Evolutionary conservation across 169 alveolate species (phyloP).

Genomic region (Cryptosporidium ryanae): DNA sequence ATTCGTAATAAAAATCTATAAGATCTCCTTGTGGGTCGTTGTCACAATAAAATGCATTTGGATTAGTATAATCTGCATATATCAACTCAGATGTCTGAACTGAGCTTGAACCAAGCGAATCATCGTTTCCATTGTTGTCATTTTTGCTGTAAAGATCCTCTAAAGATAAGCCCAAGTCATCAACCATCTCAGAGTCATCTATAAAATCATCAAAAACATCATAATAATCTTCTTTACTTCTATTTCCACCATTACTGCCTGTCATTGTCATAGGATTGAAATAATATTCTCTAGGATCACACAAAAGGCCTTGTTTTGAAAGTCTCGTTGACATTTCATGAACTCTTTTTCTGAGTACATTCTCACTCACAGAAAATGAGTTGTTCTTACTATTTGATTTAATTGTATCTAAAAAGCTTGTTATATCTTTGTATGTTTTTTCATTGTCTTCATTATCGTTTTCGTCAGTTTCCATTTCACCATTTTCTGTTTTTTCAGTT

Average conservation of each 20-base stretch:
- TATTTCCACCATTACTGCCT: slow-evolving; percentile 26
- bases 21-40: slow-evolving; percentile 51
- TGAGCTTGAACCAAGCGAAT: slow-evolving; percentile 17
- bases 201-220: slow-evolving; percentile 74
- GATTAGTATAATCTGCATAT: slow-evolving; percentile 49
- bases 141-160: slow-evolving; percentile 60
- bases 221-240: slow-evolving; percentile 71
- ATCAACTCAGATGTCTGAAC: slow-evolving; percentile 64
- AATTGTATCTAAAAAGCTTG: slow-evolving; percentile 61
- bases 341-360: slow-evolving; percentile 59
- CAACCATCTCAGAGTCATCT: slow-evolving; percentile 69
- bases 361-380: slow-evolving; percentile 22
- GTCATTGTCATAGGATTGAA: slow-evolving; percentile 75
- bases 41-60: slow-evolving; percentile 56
- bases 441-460: slow-evolving; percentile 56
- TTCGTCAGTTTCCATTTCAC: slow-evolving; percentile 3
- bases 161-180: slow-evolving; percentile 59
- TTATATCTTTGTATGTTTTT: slow-evolving; percentile 61
- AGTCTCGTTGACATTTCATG: slow-evolving; percentile 73
- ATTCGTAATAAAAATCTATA: slow-evolving; percentile 38
- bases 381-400: slow-evolving; percentile 37
- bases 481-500: slow-evolving; percentile 14
- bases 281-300: slow-evolving; percentile 68
- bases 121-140: slow-evolving; percentile 17
- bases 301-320: slow-evolving; percentile 62